phyloP scores from a whole-genome alignment of 192 early-diverging fungal genomes.

The Rhizophagus sp. region DNA sequence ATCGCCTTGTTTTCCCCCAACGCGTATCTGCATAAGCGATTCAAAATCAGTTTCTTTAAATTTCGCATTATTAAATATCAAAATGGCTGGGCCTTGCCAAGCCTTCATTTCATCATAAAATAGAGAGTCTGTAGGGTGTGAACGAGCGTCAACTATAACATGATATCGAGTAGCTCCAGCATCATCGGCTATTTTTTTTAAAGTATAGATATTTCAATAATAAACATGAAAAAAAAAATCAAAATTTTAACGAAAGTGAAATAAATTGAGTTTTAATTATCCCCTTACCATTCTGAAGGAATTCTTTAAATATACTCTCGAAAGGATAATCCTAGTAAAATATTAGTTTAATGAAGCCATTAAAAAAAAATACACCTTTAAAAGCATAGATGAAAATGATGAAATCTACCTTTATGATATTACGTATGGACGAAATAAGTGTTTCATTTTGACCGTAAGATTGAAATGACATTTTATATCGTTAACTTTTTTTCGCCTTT shows the following conservation, averaged over 20 bases:
- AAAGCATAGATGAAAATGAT: too few relatives aligned
- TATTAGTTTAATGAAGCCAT: too few relatives aligned
- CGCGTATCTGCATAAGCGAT: slow-evolving; percentile 28
- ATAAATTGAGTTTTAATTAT: too few relatives aligned
- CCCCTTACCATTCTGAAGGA: slow-evolving; percentile 28
- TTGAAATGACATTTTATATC: too few relatives aligned
- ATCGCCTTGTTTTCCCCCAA: slow-evolving; percentile 26
- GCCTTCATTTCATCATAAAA: slow-evolving; percentile 22
- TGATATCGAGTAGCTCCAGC: slow-evolving; percentile 26
- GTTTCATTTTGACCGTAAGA: slow-evolving; percentile 13
- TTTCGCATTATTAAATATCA: slow-evolving; percentile 32
- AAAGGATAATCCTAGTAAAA: slow-evolving; percentile 26
- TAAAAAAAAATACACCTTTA: too few relatives aligned
- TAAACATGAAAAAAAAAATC: too few relatives aligned
- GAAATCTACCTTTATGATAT: slow-evolving; percentile 4
- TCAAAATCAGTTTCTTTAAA: slow-evolving; percentile 24
- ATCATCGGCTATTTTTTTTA: slow-evolving; percentile 16
- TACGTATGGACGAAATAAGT: slow-evolving; percentile 11
- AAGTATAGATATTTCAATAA: too few relatives aligned
- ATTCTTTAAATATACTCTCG: slow-evolving; percentile 27
- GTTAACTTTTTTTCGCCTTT: too few relatives aligned
- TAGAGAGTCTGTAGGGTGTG: neutral
- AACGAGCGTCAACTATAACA: slow-evolving; percentile 26
- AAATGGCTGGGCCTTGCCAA: slow-evolving; percentile 36
- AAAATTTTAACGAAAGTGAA: too few relatives aligned